phyloP scores from a whole-genome alignment of 73 alveolate species.

The Paramecium caudatum region DNA sequence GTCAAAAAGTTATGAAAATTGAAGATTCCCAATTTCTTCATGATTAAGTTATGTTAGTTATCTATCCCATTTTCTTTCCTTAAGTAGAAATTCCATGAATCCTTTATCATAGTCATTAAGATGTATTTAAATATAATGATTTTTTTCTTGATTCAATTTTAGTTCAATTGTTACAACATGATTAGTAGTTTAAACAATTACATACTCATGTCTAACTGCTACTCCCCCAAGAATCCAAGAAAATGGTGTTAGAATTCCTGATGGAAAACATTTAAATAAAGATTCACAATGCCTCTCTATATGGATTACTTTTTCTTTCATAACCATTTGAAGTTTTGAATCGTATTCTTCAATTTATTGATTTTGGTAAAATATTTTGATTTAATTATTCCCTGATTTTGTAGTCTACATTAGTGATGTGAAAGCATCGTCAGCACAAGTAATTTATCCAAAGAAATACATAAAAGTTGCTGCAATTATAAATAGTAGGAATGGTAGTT shows the following conservation, averaged over 20 bases:
- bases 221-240: conserved; percentile 53
- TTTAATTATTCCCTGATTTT: background rate
- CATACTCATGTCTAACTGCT: conserved; percentile 39
- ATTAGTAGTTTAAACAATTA: background rate
- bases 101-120: background rate
- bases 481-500: conserved; percentile 15
- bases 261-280: conserved; percentile 47
- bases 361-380: background rate
- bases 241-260: conserved; percentile 56
- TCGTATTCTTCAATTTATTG: conserved; percentile 1
- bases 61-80: conserved; percentile 51
- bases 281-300: conserved; percentile 50
- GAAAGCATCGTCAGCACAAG: background rate
- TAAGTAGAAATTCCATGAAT: background rate
- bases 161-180: conserved; percentile 19
- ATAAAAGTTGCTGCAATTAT: background rate
- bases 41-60: background rate
- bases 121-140: background rate
- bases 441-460: conserved; percentile 11
- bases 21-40: conserved; percentile 5
- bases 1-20: background rate
- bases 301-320: background rate
- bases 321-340: background rate
- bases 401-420: background rate
- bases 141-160: background rate